Percentiles rank a stretch among this genome's conserved stretches.
phyloP scores from a whole-genome alignment of 331 rosid genomes.

The Stylosanthes scabra region DNA sequence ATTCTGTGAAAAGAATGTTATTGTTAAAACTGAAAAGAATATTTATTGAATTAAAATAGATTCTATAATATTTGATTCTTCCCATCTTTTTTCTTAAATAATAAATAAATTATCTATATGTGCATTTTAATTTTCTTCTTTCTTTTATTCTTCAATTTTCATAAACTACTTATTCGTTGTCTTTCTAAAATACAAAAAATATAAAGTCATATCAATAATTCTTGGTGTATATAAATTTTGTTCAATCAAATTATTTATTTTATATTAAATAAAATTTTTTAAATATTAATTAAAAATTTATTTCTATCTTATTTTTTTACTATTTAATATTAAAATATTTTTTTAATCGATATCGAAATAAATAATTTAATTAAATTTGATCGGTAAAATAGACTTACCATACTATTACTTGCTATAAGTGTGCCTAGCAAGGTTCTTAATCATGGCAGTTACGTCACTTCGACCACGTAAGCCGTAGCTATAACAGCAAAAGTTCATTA shows the following conservation, averaged over 20 bases:
- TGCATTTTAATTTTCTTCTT: no score
- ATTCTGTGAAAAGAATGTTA: background rate
- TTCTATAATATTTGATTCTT: background rate
- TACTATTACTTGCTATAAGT: no score
- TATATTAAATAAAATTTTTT: no score
- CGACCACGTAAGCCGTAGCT: background rate
- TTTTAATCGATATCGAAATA: no score
- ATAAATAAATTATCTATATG: no score
- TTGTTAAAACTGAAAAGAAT: constrained; percentile 1
- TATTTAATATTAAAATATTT: no score
- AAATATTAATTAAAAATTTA: no score
- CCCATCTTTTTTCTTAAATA: background rate
- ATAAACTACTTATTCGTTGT: background rate
- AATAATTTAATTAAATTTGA: no score
- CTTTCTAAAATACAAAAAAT: background rate
- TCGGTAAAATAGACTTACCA: no score
- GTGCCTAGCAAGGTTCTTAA: background rate
- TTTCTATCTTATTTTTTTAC: no score
- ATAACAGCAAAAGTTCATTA: background rate
- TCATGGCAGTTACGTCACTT: background rate
- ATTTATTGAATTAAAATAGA: background rate
- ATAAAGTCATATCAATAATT: background rate
- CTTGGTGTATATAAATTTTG: no score
- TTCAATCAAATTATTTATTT: no score
- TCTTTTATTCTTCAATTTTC: background rate